Base-by-base conservation (phyloP, 148 eudicot genomes). In the Chenopodium quinoa region DNA sequence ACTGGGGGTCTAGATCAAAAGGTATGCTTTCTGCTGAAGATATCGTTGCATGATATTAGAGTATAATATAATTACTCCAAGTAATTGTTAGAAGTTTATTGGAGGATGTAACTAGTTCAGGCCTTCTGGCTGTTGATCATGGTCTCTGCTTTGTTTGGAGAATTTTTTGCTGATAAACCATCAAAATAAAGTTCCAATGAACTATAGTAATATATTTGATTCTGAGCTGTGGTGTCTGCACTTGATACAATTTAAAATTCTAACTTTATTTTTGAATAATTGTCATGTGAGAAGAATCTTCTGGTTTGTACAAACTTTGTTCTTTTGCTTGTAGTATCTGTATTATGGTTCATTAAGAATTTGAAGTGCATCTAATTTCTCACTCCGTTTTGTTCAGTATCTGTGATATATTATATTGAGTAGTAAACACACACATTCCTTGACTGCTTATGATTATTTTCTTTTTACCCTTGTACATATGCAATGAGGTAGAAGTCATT, bases 1-100 rank as follows among this genome's bases (percentile, higher is more conserved):
- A 86, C 85, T 44, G 87, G 85, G 82, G 89, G 89, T 73, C 89
- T 89, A 63, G 89, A 86, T 80, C 87, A 83, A 83, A 90, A 94
- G 98, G 98, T 94, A 76, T 31, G 58, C 22, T 50, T 78, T 47
- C 64, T 40, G 67, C 79, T 75, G 19, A 4, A 29, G 9, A 11
- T 17, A 22, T 60, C 3, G 6, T 44, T 71, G 60, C 60, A 50
- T 31, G 12, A 65, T 23, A 25, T 40, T 27, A 71, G 76, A 9
- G 54, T 9, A 50, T 50, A 50, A 50, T 44, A 44, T 9, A 44
- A 75, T 50, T 7, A 52, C 11, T 25, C 27, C 44, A 58, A 37
- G 34, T 50, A 5, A 27, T 12, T 29, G 22, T 52, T 14, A 76
- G 17, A 4, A 20, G 37, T 77, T 77, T 9, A 23, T n/a, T 19